phyloP scores from a whole-genome alignment of 176 grass and related monocot species.

The Secale cereale region DNA sequence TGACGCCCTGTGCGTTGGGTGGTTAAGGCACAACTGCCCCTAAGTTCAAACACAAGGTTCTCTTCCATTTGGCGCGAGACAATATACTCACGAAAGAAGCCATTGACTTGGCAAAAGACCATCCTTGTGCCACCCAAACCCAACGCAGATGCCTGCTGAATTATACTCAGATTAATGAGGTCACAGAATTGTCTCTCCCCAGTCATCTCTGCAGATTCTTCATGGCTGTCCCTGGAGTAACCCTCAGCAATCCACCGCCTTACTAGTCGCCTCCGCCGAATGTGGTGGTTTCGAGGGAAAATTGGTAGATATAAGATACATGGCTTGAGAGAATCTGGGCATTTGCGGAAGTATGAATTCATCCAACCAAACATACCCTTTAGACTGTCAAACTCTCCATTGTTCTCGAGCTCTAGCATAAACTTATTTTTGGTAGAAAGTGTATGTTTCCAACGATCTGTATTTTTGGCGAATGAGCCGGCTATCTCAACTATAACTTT shows the following conservation, averaged over 20 bases:
- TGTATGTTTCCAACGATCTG: not conserved
- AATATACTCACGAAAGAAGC: not conserved
- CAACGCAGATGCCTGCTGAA: not conserved
- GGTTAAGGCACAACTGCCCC: not conserved
- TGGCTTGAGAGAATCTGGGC: conserved; percentile 31
- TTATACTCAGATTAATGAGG: conserved; percentile 3
- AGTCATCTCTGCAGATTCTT: not conserved
- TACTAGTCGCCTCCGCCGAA: not conserved
- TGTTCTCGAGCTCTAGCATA: not conserved
- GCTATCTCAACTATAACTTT: conserved; percentile 36
- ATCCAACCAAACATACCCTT: not conserved
- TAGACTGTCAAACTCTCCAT: not conserved
- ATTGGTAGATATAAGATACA: not conserved
- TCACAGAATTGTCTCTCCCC: not conserved
- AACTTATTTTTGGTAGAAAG: not conserved
- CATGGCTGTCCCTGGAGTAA: not conserved
- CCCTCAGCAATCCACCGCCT: conserved; percentile 44
- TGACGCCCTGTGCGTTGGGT: not conserved
- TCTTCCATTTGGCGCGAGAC: not conserved
- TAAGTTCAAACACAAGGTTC: not conserved
- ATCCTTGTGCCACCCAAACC: not conserved
- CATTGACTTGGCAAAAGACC: conserved; percentile 17
- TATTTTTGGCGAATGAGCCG: not conserved
- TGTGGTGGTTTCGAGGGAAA: not conserved
- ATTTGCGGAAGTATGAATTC: not conserved